A percentile compares a stretch with the other conserved stretches of the same genome.
These are phyloP conservation scores for Syncephalastrum contaminatum DNA, from an alignment of 371 early-diverging fungal species.

Conservation along the genomic window DNA sequence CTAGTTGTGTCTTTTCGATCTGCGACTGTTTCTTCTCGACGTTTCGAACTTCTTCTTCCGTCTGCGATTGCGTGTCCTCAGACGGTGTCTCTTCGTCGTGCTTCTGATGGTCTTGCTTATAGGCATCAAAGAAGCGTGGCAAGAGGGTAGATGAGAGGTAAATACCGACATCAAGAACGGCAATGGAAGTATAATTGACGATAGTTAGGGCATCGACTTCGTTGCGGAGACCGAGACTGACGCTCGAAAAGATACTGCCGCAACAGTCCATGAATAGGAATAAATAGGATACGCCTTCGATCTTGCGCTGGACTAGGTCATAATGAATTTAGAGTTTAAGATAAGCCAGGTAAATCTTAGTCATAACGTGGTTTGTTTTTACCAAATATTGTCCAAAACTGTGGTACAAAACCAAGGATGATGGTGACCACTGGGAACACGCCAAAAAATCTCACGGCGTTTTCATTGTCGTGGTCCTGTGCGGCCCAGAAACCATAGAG, in stretches of 20 bases:
- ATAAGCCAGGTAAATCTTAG: not conserved
- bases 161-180: slow-evolving; percentile 27
- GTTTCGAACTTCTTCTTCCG: no score
- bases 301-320: slow-evolving; percentile 23
- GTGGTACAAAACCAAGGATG: slow-evolving; percentile 48
- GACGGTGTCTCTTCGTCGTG: no score
- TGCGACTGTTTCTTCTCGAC: no score
- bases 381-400: slow-evolving; percentile 48
- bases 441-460: slow-evolving; percentile 38
- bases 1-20: no score
- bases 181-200: slow-evolving; percentile 31
- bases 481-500: slow-evolving; percentile 25
- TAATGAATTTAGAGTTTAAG: no score
- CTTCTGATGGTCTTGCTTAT: no score
- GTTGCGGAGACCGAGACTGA: slow-evolving; percentile 38
- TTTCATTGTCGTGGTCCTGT: slow-evolving; percentile 13
- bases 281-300: slow-evolving; percentile 42
- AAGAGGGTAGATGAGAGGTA: no score
- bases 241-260: slow-evolving; percentile 46
- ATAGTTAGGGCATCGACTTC: slow-evolving; percentile 25
- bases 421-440: slow-evolving; percentile 47
- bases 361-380: slow-evolving; percentile 5
- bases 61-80: no score
- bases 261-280: slow-evolving; percentile 50
- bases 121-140: no score